Evolutionary conservation across 1,139 yeast species (phyloP), one percentile per base, ranked within the genome.

Genomic region (Hansenula anomala): DNA sequence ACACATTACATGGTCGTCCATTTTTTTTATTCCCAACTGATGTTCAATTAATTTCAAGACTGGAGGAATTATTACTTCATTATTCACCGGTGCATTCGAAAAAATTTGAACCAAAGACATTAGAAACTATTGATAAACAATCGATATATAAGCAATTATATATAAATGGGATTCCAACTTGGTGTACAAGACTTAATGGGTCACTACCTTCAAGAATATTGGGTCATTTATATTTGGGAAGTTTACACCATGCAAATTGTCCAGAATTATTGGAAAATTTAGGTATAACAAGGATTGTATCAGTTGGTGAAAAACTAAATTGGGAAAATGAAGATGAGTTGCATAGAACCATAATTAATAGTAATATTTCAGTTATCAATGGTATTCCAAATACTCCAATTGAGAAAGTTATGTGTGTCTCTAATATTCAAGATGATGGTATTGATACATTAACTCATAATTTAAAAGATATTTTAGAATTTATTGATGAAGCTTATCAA

Each of bases 211-310:
- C 72, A 3, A 68, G 86, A 38, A 81, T 92, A 4, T 61, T 90
- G 36, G 87, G 94, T 0, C 92, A 90, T 59, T 61, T 92, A 51
- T 92, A 89, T 56, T 67, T 92, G 40, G 98, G 98, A 0, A 83
- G 95, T 2, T 66, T 89, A 38, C 74, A 66, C 36, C 97, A 92
- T 62, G 97, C 97, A 7, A 79, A 78, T 46, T 76, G 81, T 50
- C 71, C 83, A 3, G 75, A 78, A 6, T 61, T 90, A 50, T 64
- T 92, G 41, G 61, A 66, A 25, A 73, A 71, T 37, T 62, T 92
- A 18, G 92, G 89, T 0, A 87, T 92, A 40, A 73, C 72, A 23
- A 78, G 86, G 42, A 72, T 92, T 13, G 78, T 92, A 7, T 83
- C 95, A 3, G 96, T 92, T 9, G 98, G 97, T 1, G 97, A 90